phyloP scores from a whole-genome alignment of 1,139 yeast species.

The Keqinozyma sinolaborantium region DNA sequence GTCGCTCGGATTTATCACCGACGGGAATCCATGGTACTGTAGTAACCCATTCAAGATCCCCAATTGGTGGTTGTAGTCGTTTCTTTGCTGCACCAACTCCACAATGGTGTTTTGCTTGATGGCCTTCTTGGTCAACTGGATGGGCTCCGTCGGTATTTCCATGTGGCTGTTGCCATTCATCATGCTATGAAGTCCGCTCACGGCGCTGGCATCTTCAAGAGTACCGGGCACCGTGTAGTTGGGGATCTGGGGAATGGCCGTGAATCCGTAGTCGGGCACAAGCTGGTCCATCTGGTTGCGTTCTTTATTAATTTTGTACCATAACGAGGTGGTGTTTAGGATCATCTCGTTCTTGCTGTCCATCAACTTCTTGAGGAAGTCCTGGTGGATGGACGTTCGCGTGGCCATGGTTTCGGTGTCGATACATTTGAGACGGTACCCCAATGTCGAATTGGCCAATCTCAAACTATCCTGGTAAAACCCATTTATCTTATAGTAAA shows the following conservation, averaged over 20 bases:
- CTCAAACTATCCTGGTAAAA: constrained; percentile 67
- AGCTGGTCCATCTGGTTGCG: constrained; percentile 79
- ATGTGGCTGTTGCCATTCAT: constrained; percentile 3
- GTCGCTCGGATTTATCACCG: constrained; percentile 48
- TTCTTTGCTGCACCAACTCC: constrained; percentile 52
- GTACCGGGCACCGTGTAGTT: constrained; percentile 11
- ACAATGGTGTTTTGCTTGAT: constrained; percentile 35
- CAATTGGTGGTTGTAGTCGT: constrained; percentile 52
- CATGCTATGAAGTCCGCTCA: constrained; percentile 6
- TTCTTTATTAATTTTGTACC: constrained; percentile 93
- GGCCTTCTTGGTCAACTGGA: constrained; percentile 30
- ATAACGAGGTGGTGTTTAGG: constrained; percentile 72
- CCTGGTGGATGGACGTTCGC: constrained; percentile 81
- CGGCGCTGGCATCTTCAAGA: constrained; percentile 9
- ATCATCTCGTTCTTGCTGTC: constrained; percentile 68
- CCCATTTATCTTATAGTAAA: constrained; percentile 67
- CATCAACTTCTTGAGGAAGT: constrained; percentile 64
- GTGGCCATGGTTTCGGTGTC: constrained; percentile 78
- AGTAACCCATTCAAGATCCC: constrained; percentile 56
- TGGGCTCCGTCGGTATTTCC: constrained; percentile 3
- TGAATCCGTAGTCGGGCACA: constrained; percentile 41
- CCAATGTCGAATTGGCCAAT: constrained; percentile 64
- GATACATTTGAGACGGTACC: constrained; percentile 72
- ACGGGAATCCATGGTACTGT: constrained; percentile 62
- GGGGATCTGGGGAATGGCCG: constrained; percentile 33